phyloP scores from a whole-genome alignment of 768 basidiomycete genomes.

The Lactarius pseudohatsudake region DNA sequence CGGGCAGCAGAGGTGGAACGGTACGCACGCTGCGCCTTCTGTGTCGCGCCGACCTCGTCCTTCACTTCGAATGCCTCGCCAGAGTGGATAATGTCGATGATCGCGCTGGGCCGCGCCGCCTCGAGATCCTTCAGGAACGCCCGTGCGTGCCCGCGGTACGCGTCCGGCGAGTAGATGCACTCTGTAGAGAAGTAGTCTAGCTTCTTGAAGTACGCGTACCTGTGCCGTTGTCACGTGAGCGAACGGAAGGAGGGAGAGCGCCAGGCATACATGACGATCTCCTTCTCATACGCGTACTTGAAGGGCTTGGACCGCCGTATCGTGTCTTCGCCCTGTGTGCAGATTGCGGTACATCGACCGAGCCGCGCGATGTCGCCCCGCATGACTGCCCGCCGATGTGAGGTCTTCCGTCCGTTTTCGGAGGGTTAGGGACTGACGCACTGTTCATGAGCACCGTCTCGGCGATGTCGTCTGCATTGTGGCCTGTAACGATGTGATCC shows the following conservation, averaged over 20 bases:
- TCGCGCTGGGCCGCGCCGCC: constrained; percentile 88
- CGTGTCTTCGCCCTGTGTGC: constrained; percentile 94
- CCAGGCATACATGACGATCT: constrained; percentile 87
- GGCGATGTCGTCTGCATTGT: constrained; percentile 99
- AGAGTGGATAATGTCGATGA: constrained; percentile 97
- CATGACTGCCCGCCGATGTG: constrained; percentile 63
- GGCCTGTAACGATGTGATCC: constrained; percentile 97
- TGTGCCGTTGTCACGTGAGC: constrained; percentile 34
- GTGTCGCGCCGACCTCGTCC: constrained; percentile 79
- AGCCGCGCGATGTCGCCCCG: constrained; percentile 95
- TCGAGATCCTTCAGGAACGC: constrained; percentile 95
- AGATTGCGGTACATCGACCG: constrained; percentile 90
- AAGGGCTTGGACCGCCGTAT: constrained; percentile 99
- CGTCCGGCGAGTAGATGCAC: constrained; percentile 98
- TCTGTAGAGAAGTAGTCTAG: constrained; percentile 99
- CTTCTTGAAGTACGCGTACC: constrained; percentile 99
- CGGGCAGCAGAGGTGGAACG: not conserved
- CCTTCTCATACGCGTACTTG: constrained; percentile 99
- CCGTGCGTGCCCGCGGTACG: constrained; percentile 95
- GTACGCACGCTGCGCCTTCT: constrained; percentile 79
- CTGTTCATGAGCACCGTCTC: constrained; percentile 99
- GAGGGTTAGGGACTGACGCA: constrained; percentile 41
- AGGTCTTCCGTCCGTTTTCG: constrained; percentile 12
- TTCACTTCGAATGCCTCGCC: constrained; percentile 89
- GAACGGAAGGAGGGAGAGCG: too few relatives aligned